A percentile compares a stretch with the other conserved stretches of the same genome.
phyloP scores from a whole-genome alignment of 2,329 filamentous ascomycete genomes.

The Aspergillus sojae region DNA sequence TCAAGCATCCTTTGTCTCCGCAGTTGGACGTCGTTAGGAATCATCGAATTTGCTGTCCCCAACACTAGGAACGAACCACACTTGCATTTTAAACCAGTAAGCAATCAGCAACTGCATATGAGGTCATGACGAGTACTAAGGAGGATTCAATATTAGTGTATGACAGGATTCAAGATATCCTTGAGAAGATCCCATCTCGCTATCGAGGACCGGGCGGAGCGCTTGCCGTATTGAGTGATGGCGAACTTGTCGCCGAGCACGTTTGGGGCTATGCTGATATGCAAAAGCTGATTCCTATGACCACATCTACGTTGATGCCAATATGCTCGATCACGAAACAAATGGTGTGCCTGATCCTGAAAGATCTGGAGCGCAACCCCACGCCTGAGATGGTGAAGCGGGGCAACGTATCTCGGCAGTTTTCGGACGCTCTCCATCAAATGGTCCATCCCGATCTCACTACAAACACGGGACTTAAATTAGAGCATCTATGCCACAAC shows the following conservation, averaged over 20 bases:
- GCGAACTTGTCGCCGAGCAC: constrained; percentile 41
- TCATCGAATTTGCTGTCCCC: too few relatives aligned
- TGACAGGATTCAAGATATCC: constrained; percentile 14
- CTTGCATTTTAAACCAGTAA: neutral
- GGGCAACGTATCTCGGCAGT: constrained; percentile 33
- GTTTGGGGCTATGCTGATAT: constrained; percentile 51
- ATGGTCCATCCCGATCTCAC: constrained; percentile 29
- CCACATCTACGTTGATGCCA: constrained; percentile 41
- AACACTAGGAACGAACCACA: neutral
- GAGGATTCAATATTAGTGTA: neutral
- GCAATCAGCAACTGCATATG: neutral
- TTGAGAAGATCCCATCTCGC: constrained; percentile 22
- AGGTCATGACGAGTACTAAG: neutral
- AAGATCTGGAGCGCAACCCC: constrained; percentile 39
- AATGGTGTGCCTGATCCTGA: constrained; percentile 43
- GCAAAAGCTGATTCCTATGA: constrained; percentile 40
- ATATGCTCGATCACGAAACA: constrained; percentile 55
- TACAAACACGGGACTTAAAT: constrained; percentile 32
- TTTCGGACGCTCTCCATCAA: constrained; percentile 31
- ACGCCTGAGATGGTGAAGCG: constrained; percentile 30
- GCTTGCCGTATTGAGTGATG: constrained; percentile 47
- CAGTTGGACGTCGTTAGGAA: neutral
- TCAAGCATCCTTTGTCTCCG: too few relatives aligned
- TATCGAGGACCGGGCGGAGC: constrained; percentile 48
- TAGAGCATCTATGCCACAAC: constrained; percentile 45